phyloP scores from a whole-genome alignment of 192 early-diverging fungal genomes.

The Backusella tarrabulga region DNA sequence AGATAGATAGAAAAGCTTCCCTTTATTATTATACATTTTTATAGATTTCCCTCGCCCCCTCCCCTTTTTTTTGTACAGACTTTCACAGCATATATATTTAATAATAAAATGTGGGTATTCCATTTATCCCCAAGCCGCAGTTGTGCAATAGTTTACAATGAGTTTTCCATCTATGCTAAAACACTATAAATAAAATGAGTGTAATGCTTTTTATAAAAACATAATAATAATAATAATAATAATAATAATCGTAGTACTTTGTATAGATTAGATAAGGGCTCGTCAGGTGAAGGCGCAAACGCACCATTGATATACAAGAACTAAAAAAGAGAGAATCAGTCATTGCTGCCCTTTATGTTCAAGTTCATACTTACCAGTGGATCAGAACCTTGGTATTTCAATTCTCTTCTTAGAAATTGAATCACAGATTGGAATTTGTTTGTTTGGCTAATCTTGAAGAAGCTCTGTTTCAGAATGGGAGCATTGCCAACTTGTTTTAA shows the following conservation, averaged over 20 bases:
- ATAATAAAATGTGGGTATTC: background rate
- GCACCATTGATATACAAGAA: conserved; percentile 92
- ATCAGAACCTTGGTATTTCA: conserved; percentile 72
- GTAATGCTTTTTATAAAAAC: background rate
- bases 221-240: too few species aligned
- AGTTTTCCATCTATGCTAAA: conserved; percentile 80
- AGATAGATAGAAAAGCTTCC: background rate
- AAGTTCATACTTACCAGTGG: conserved; percentile 53
- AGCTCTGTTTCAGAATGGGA: conserved; percentile 83
- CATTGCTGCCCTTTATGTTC: background rate
- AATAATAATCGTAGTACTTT: conserved; percentile 72
- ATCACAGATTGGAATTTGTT: conserved; percentile 86
- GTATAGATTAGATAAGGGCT: conserved; percentile 76
- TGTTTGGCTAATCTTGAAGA: conserved; percentile 82
- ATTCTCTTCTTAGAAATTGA: conserved; percentile 78
- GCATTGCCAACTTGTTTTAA: conserved; percentile 86
- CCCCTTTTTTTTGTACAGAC: background rate
- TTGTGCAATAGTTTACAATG: conserved; percentile 91
- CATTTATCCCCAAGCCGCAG: conserved; percentile 82
- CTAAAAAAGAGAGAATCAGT: conserved; percentile 33
- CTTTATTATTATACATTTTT: conserved; percentile 9
- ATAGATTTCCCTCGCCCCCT: background rate
- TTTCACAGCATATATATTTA: background rate
- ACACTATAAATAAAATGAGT: conserved; percentile 49
- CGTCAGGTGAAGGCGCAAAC: conserved; percentile 94